Evolutionary conservation across 345 rosid species (phyloP).

Genomic region (Streptanthus diversifolius): DNA sequence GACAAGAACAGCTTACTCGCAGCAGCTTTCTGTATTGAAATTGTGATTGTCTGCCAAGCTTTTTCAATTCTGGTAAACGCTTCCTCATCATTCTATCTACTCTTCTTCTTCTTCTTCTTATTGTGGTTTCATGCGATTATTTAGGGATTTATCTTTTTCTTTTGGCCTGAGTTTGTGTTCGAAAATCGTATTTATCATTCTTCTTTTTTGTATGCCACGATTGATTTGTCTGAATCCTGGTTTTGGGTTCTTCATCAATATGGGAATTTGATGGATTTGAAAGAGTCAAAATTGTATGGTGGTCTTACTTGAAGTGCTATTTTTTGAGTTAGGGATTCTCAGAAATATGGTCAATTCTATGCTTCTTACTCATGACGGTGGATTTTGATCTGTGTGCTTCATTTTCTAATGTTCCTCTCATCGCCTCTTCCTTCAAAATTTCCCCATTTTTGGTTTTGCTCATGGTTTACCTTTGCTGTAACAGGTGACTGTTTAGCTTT

Average conservation of each 20-base stretch:
- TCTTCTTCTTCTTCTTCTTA: neutral
- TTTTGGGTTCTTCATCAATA: neutral
- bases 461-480: neutral
- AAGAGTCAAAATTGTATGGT: conserved; percentile 15
- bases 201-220: neutral
- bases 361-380: neutral
- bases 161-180: neutral
- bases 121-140: neutral
- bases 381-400: neutral
- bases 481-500: conserved; percentile 14
- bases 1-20: neutral
- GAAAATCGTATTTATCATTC: no score
- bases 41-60: neutral
- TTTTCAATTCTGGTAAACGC: conserved; percentile 7
- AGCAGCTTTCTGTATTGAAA: neutral
- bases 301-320: conserved; percentile 16
- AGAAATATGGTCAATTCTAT: neutral
- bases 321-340: neutral
- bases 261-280: conserved; percentile 15
- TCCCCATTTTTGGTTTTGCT: neutral
- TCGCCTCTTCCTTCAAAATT: neutral
- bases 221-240: neutral
- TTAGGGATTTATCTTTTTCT: neutral
- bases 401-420: neutral
- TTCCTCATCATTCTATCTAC: neutral